Base-by-base conservation (phyloP, 176 grass and related monocot genomes). In the Stipa capillata region DNA sequence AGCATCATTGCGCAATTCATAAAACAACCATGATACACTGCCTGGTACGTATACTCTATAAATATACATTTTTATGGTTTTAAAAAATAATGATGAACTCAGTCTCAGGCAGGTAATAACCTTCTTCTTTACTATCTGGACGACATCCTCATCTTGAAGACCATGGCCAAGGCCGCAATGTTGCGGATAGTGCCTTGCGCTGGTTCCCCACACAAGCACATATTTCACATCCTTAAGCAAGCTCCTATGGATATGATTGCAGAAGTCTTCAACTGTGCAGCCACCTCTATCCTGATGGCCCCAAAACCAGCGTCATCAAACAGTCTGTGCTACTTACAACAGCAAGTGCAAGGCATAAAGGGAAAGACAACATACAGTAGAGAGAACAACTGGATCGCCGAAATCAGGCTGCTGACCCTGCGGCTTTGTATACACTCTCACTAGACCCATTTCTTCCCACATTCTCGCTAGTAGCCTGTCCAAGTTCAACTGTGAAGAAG, bases 111-210 rank as follows among this genome's bases (percentile, higher is more conserved):
- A 82, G 57, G 23, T 25, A 75, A 51, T 21, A 82, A 99, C 96
- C 96, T 99, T 95, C 84, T 99, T 99, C 88, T 99, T 95, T 52
- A 99, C 92, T 78, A 99, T 95, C 81, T 99, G 92, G 55, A 99
- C 92, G 4, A 95, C 96, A 77, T 99, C 96, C 85, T 99, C 92
- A 0, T 99, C 96, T 34, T 93, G 73, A 87, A 99, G 90, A 81
- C 37, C 55, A 47, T 99, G 92, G 39, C 69, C 49, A 69, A 89
- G 90, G 7, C 92, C 92, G 79, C 92, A 99, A 87, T 95, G 96
- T 27, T 99, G 92, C 12, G 90, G 90, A 65, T 93, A 99, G 61
- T 99, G 92, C 60, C 96, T 85, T 0, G 96, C 88, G 13, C 96
- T 95, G 58, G 6, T 61, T 90, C 96, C 96, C 90, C 96, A 99